Evolutionary conservation across 75 land plant genomes (phyloP), one percentile per base, ranked within the genome.

Genomic region (Chamaecyparis obtusa): DNA sequence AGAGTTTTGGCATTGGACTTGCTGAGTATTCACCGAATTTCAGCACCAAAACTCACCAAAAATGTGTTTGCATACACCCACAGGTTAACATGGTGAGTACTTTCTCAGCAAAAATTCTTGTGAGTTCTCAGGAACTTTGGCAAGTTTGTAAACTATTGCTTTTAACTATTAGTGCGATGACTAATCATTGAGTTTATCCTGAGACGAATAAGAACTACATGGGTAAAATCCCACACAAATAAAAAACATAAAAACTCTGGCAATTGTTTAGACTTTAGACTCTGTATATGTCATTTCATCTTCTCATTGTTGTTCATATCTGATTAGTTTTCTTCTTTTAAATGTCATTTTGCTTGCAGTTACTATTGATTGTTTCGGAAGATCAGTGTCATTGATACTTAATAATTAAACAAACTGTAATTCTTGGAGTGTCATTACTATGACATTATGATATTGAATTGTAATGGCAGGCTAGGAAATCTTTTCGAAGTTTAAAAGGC

Each of bases 381-480:
- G 14, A 81, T 41, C 41, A 44, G 14, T 44, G 9, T 81, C 41
- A 46, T 44, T 44, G 17, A 78, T 78, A 2, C 39, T 78, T 16
- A 8, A 64, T 21, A 64, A 64, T 33, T 74, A 74, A 64, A 74
- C 16, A 33, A 30, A 33, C 36, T 2, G 8, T 33, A 33, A 74
- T 10, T 32, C 36, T 74, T 32, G 36, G 33, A 33, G 76, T 81
- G 83, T 32, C 44, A 43, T 81, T 44, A 81, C 37, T 46, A 27
- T 81, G 51, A 41, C 14, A 44, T 36, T 48, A 80, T 81, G 83
- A 24, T 51, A 35, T 83, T 84, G 19, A 46, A 64, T 69, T 21
- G 24, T 80, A 9, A 36, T 83, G 49, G 43, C 87, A 95, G 96
- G 96, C 95, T 75, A 89, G 94, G 56, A 94, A 89, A 88, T 44